Conservation (phyloP, 306 rosid species). For the Hippophae rhamnoides region DNA sequence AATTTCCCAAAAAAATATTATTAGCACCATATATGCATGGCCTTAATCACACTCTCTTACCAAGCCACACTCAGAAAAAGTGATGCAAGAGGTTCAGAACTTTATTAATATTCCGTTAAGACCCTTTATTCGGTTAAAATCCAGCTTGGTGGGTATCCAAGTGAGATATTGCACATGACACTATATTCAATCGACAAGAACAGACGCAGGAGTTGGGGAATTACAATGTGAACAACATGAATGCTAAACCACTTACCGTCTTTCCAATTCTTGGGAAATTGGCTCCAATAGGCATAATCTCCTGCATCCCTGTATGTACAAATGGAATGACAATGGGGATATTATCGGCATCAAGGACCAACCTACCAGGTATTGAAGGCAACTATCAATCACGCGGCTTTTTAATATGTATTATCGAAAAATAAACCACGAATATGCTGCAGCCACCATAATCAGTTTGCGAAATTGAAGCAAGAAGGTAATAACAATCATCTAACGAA, state of each 20-base stretch:
- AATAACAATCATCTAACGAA: too few species aligned
- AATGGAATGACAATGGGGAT: slow-evolving; percentile 80
- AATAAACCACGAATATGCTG: neutral
- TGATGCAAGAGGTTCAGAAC: too few species aligned
- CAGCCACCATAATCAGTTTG: too few species aligned
- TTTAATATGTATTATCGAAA: neutral
- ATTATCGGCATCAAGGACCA: slow-evolving; percentile 70
- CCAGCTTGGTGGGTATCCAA: too few species aligned
- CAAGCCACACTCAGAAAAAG: neutral
- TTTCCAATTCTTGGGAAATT: slow-evolving; percentile 82
- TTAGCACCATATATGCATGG: neutral
- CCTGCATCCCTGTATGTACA: slow-evolving; percentile 95
- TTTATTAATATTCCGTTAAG: too few species aligned
- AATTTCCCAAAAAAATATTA: slow-evolving; percentile 6
- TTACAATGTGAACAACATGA: neutral
- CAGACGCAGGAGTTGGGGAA: too few species aligned
- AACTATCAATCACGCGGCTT: slow-evolving; percentile 8
- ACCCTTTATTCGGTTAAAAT: too few species aligned
- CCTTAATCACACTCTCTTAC: neutral
- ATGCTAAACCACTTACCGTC: slow-evolving; percentile 36
- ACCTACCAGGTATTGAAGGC: slow-evolving; percentile 29
- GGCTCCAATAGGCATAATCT: slow-evolving; percentile 90
- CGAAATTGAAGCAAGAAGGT: too few species aligned
- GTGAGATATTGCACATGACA: too few species aligned
- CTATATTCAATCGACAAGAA: too few species aligned